Evolutionary conservation across 2,329 filamentous ascomycete species (phyloP).

Genomic region (Verticillium nubilum): DNA sequence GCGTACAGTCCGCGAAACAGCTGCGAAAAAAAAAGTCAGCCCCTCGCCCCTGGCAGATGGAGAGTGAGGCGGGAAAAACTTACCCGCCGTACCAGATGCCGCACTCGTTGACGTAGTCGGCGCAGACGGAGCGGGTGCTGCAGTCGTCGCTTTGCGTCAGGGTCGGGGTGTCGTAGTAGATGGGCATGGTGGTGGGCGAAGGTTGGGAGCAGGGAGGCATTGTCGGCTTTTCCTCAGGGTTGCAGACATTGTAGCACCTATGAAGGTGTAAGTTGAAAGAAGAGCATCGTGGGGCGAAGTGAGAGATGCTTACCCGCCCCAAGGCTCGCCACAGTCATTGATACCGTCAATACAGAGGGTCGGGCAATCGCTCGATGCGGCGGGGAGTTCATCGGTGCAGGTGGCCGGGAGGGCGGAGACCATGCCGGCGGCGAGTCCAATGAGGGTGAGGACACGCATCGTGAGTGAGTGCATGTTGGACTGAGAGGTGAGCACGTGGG

Average conservation of each 20-base stretch:
- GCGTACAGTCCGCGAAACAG: conserved; percentile 9
- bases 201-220: conserved; percentile 8
- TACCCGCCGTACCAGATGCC: conserved; percentile 16
- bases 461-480: background rate
- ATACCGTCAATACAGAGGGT: conserved; percentile 21
- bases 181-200: background rate
- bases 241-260: conserved; percentile 25
- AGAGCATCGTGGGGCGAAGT: background rate
- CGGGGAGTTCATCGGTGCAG: background rate
- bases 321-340: conserved; percentile 19
- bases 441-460: conserved; percentile 4
- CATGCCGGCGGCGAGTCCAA: conserved; percentile 4
- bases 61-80: conserved; percentile 3
- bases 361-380: conserved; percentile 4
- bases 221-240: conserved; percentile 2
- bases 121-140: conserved; percentile 16
- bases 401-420: conserved; percentile 3
- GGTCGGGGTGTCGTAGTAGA: background rate
- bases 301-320: conserved; percentile 18
- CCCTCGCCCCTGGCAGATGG: too few relatives aligned
- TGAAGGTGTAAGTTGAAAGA: background rate
- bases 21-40: background rate
- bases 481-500: background rate
- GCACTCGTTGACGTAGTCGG: conserved; percentile 13
- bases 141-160: conserved; percentile 13